Conservation (phyloP, 106 monocot genomes). For the Phalaenopsis equestris region DNA sequence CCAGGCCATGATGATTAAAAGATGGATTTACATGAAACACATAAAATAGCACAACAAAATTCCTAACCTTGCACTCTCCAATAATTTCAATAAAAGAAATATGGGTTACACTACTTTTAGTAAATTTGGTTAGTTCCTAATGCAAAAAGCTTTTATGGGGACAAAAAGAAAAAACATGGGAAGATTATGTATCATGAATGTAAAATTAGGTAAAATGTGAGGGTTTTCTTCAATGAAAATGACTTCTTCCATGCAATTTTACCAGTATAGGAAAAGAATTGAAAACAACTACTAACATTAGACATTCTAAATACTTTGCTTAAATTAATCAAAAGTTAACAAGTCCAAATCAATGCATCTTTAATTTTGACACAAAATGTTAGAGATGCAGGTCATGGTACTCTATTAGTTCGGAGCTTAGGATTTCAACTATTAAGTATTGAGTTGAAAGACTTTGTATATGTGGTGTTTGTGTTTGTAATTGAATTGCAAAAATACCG, state of each 20-base stretch:
- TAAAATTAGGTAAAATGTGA: neutral
- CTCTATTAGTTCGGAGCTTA: too few species aligned
- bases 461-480: too few species aligned
- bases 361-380: too few species aligned
- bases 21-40: neutral
- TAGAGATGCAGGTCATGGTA: too few species aligned
- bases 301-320: too few species aligned
- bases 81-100: neutral
- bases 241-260: neutral
- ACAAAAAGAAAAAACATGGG: neutral
- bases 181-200: neutral
- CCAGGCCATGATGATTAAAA: neutral
- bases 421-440: too few species aligned
- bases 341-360: neutral
- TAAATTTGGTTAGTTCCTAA: too few species aligned
- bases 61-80: neutral
- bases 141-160: too few species aligned
- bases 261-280: neutral
- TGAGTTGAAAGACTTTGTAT: too few species aligned
- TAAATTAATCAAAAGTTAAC: too few species aligned
- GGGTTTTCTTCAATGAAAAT: neutral
- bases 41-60: neutral
- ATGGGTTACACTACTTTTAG: neutral
- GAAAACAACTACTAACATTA: too few species aligned
- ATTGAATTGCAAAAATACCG: too few species aligned